These are phyloP conservation scores for Gomphus bonarii DNA, from an alignment of 1,284 basidiomycete genomes.

Conservation along the genomic window DNA sequence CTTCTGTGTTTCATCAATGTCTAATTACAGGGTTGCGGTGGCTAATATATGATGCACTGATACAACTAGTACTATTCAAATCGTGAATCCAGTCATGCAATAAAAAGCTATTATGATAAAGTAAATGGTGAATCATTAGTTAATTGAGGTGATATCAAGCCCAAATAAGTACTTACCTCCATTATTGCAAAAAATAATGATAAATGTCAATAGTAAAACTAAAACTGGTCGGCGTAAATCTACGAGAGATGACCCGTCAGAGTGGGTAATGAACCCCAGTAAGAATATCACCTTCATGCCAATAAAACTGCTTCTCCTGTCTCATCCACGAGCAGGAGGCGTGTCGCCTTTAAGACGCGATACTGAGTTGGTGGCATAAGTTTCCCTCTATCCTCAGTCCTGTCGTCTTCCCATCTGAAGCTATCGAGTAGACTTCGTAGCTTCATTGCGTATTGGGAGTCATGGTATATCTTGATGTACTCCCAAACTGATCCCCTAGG, in stretches of 20 bases:
- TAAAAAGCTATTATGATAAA: not conserved
- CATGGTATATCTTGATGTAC: constrained; percentile 11
- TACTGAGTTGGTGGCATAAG: not conserved
- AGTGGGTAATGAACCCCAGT: not conserved
- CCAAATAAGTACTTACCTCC: not conserved
- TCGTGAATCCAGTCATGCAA: not conserved
- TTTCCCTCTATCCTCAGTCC: not conserved
- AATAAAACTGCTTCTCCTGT: constrained; percentile 6
- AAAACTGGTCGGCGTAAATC: not conserved
- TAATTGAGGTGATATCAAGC: not conserved
- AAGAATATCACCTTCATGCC: not conserved
- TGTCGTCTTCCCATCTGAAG: constrained; percentile 3
- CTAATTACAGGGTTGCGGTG: not conserved
- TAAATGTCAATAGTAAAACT: not conserved
- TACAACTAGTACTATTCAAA: not conserved
- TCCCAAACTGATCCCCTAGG: not conserved
- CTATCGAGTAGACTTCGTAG: constrained; percentile 5
- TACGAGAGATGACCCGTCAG: not conserved
- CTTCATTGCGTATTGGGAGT: constrained; percentile 6
- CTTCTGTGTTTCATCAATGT: not conserved
- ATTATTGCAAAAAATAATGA: not conserved
- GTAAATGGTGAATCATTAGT: not conserved
- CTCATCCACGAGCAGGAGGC: constrained; percentile 6
- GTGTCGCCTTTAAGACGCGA: constrained; percentile 5
- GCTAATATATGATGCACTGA: not conserved